Evolutionary conservation across 345 rosid species (phyloP), one percentile per base, ranked within the genome.

Genomic region (Ricinus communis): DNA sequence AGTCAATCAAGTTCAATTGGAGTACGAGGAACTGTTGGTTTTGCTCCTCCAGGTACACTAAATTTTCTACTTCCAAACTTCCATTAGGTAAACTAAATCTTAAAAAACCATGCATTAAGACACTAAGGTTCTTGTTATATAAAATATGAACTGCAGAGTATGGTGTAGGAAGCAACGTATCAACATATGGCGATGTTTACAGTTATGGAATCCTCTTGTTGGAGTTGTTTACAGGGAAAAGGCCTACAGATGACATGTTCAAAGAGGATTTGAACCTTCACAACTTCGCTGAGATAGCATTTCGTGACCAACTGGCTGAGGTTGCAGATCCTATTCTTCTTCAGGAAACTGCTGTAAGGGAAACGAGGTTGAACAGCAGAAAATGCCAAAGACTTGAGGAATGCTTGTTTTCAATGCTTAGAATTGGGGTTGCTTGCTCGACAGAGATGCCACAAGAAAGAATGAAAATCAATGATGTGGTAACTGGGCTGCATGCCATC

Each of bases 11-110:
- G 43, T 52, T 55, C 63, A 40, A 41, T 45, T 40, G 62, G 63
- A 22, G 10, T 65, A 8, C 24, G 18, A 27, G 69, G 69, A 24
- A 65, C 69, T 4, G 47, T 46, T 14, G 69, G 69, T 28, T 65
- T 46, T 24, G 55, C 69, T 25, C 38, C 69, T 47, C 69, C 69
- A 46, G 69, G 69, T 65, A 65, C 27, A 18, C 24, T 28, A 4
- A 63, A 24, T 1, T 33, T 33, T 33, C 6, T 33, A 33, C 38
- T 33, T 33, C 2, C 6, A 6, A 6, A 2, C 38, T 33, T 33
- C 38, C 38, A 33, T 33, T 33, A 33, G 38, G 38, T 33, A 33
- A 33, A 33, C 6, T 33, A 2, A 33, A 33, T 33, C n/a, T 33
- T 33, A 33, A 33, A 33, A 33, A 33, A 6, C 38, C 38, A 33